These are phyloP conservation scores for Arthrinium puccinioides DNA, from an alignment of 2,329 filamentous ascomycete species.

Conservation along the genomic window DNA sequence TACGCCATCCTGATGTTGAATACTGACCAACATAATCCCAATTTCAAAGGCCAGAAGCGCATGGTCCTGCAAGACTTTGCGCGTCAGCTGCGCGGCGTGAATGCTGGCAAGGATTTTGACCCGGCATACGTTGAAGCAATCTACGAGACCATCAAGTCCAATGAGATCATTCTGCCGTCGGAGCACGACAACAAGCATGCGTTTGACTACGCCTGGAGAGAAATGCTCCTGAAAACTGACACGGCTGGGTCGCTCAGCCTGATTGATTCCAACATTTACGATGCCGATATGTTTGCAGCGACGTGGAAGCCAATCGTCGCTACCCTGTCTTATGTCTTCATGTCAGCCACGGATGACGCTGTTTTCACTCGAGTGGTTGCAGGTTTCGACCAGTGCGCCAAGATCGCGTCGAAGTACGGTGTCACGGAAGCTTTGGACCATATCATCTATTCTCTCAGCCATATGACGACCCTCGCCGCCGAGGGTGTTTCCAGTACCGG, in stretches of 20 bases:
- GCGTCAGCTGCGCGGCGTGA: conserved; percentile 84
- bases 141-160: conserved; percentile 82
- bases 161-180: conserved; percentile 94
- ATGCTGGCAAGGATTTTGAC: conserved; percentile 77
- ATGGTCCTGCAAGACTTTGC: conserved; percentile 83
- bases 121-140: conserved; percentile 78
- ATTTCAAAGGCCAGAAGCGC: conserved; percentile 68
- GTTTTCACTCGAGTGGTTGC: conserved; percentile 91
- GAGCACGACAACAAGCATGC: conserved; percentile 96
- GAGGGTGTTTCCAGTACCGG: conserved; percentile 71
- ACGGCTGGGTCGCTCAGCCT: conserved; percentile 65
- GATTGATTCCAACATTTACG: conserved; percentile 89
- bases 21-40: conserved; percentile 93
- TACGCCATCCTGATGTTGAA: conserved; percentile 98
- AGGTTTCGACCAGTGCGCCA: conserved; percentile 92
- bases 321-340: conserved; percentile 95
- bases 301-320: conserved; percentile 95
- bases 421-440: conserved; percentile 85
- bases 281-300: conserved; percentile 94
- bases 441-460: conserved; percentile 82
- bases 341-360: conserved; percentile 93
- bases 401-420: conserved; percentile 79
- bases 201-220: conserved; percentile 97
- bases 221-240: conserved; percentile 79
- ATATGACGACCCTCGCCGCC: conserved; percentile 81